A percentile compares a stretch with the other conserved stretches of the same genome.
Evolutionary conservation across 768 basidiomycete genomes (phyloP).

Genomic region (Hortiboletus campestris): DNA sequence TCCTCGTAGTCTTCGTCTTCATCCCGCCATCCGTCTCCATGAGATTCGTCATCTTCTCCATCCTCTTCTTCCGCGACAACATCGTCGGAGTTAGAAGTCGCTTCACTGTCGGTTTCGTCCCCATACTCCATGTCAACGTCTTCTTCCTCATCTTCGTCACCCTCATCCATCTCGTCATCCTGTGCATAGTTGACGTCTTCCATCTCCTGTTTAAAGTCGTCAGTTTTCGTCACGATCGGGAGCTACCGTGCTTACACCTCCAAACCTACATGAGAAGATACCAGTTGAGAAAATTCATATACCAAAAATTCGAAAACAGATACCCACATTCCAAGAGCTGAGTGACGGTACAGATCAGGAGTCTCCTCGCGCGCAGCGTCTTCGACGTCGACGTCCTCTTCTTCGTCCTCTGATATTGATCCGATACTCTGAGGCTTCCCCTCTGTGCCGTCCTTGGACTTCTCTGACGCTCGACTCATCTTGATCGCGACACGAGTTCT

Average conservation of each 20-base stretch:
- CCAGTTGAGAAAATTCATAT: slow-evolving; percentile 6
- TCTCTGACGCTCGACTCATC: slow-evolving; percentile 81
- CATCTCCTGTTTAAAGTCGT: slow-evolving; percentile 62
- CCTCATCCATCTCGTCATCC: slow-evolving; percentile 80
- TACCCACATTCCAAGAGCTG: slow-evolving; percentile 88
- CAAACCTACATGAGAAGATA: slow-evolving; percentile 46
- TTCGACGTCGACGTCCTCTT: slow-evolving; percentile 54
- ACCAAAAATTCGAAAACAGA: neutral
- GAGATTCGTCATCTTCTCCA: slow-evolving; percentile 52
- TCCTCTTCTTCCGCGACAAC: slow-evolving; percentile 64
- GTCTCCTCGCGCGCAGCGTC: slow-evolving; percentile 70
- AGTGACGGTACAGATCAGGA: slow-evolving; percentile 93
- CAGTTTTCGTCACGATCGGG: slow-evolving; percentile 12
- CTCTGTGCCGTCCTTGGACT: slow-evolving; percentile 55
- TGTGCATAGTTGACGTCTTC: slow-evolving; percentile 66
- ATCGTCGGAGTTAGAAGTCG: slow-evolving; percentile 74
- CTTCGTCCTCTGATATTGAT: slow-evolving; percentile 45
- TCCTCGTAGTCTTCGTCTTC: slow-evolving; percentile 55
- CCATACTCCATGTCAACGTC: slow-evolving; percentile 89
- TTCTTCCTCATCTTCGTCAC: slow-evolving; percentile 76
- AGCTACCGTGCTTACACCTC: slow-evolving; percentile 59
- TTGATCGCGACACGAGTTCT: slow-evolving; percentile 98
- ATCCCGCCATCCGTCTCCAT: slow-evolving; percentile 52
- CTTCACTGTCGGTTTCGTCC: slow-evolving; percentile 80
- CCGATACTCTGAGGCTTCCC: slow-evolving; percentile 44